Evolutionary conservation across 2,329 filamentous ascomycete genomes (phyloP), one percentile per base, ranked within the genome.

Genomic region (Pestalotiopsis sp.): DNA sequence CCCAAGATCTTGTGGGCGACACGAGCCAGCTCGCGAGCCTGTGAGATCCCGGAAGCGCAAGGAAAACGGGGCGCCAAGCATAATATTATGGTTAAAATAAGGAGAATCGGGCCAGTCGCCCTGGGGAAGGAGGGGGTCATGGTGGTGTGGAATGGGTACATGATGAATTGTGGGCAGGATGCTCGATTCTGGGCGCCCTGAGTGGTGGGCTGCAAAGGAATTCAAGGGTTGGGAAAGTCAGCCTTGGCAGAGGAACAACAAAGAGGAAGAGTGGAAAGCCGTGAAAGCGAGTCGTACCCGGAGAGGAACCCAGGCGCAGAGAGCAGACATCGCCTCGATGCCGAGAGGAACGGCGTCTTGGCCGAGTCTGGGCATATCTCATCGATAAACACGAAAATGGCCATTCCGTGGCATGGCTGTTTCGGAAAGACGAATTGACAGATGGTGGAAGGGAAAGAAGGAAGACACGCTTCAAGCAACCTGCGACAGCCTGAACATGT

Each of bases 11-110:
- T 62, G 22, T 26, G 38, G 10, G 59, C 59, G 35, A 62, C 59
- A 38, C 30, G 30, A 35, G 30, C 30, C 30, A 35, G 30, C 30
- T 35, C 30, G 30, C 30, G 30, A 35, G 30, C 30, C 30, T 35
- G 30, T 35, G 30, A 35, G 30, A 35, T 35, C 6, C 30, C 30
- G 9, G 30, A 52, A 52, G 44, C 20, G 11, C 44, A 20, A 20
- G 44, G 20, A 20, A 39, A 61, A n/a, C 26, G 58, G 17, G 17
- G n/a, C 24, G 62, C 62, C 62, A 48, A 65, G 40, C 62, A 55
- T 65, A 57, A 24, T 55, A 13, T 65, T 65, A 65, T 65, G 62
- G 62, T 65, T 65, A 65, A 65, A 65, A 65, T 38, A 64, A 24
- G n/a, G 61, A 30, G 30, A 13, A 20, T n/a, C 9, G 61, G 22